phyloP scores from a whole-genome alignment of 257 asterid species.

The Scutellaria minor region DNA sequence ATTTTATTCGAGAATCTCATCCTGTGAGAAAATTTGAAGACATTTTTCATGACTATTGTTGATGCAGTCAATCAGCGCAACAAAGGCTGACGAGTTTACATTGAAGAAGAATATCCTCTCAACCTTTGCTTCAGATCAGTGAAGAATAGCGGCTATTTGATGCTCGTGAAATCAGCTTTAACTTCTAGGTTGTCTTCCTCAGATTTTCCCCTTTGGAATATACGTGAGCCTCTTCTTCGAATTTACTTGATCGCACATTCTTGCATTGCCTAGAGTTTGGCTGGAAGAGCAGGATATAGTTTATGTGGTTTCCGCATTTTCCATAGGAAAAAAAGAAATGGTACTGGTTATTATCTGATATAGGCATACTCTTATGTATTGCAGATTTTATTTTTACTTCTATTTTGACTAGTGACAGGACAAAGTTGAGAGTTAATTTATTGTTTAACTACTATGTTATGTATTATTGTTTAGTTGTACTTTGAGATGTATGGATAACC shows the following conservation, averaged over 20 bases:
- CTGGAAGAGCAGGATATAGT: constrained; percentile 12
- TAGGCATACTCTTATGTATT: too few relatives aligned
- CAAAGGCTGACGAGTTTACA: constrained; percentile 84
- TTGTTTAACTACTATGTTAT: neutral
- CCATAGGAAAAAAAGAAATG: neutral
- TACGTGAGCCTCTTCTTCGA: constrained; percentile 35
- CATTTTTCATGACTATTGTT: constrained; percentile 14
- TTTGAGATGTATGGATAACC: neutral
- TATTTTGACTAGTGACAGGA: neutral
- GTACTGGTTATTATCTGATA: too few relatives aligned
- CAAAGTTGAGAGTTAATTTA: neutral
- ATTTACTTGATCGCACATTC: constrained; percentile 29
- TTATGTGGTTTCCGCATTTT: constrained; percentile 1
- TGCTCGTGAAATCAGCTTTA: constrained; percentile 19
- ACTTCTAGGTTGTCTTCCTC: constrained; percentile 15
- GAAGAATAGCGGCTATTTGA: constrained; percentile 29
- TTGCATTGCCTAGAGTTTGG: constrained; percentile 17
- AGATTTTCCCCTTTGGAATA: constrained; percentile 25
- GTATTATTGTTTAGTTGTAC: neutral
- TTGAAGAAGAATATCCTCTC: constrained; percentile 86
- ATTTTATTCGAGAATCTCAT: neutral
- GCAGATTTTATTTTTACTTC: neutral
- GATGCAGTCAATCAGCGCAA: constrained; percentile 71
- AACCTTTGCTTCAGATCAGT: constrained; percentile 54
- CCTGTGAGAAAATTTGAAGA: neutral